phyloP scores from a whole-genome alignment of 345 rosid species.

The Moricandia moricandioides region DNA sequence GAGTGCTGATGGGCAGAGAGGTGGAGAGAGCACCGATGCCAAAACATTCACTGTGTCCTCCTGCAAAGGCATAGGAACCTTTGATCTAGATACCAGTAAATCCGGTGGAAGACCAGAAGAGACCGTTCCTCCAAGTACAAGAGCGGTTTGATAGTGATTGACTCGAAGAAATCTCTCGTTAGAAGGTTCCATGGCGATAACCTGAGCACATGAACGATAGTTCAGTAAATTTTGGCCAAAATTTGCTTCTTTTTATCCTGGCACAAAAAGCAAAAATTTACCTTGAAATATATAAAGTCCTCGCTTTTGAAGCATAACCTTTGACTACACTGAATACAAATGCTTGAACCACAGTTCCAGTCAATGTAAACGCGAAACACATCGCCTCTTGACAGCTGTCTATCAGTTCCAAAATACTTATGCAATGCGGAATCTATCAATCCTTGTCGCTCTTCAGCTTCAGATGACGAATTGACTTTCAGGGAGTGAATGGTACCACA shows the following conservation, averaged over 20 bases:
- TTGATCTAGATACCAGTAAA: conserved; percentile 49
- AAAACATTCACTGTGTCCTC: conserved; percentile 58
- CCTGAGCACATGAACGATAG: conserved; percentile 50
- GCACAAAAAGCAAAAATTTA: conserved; percentile 21
- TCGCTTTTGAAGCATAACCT: conserved; percentile 38
- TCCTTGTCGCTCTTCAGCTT: conserved; percentile 82
- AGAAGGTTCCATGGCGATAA: conserved; percentile 88
- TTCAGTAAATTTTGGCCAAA: conserved; percentile 21
- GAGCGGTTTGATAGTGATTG: conserved; percentile 73
- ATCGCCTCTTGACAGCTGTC: conserved; percentile 74
- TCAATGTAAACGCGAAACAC: conserved; percentile 56
- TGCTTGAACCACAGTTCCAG: conserved; percentile 76
- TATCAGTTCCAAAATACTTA: conserved; percentile 71
- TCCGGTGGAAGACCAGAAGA: conserved; percentile 82
- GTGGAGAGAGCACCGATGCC: conserved; percentile 76
- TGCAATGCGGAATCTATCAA: conserved; percentile 80
- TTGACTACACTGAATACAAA: conserved; percentile 70
- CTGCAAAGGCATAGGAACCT: conserved; percentile 60
- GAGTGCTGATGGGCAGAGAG: conserved; percentile 75
- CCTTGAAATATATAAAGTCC: conserved; percentile 72
- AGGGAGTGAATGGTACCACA: conserved; percentile 74
- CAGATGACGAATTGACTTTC: conserved; percentile 55
- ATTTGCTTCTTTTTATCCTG: not conserved
- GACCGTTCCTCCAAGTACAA: conserved; percentile 84
- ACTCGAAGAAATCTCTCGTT: conserved; percentile 73